phyloP scores from a whole-genome alignment of 371 early-diverging fungal genomes.

The Mucor racemosus region DNA sequence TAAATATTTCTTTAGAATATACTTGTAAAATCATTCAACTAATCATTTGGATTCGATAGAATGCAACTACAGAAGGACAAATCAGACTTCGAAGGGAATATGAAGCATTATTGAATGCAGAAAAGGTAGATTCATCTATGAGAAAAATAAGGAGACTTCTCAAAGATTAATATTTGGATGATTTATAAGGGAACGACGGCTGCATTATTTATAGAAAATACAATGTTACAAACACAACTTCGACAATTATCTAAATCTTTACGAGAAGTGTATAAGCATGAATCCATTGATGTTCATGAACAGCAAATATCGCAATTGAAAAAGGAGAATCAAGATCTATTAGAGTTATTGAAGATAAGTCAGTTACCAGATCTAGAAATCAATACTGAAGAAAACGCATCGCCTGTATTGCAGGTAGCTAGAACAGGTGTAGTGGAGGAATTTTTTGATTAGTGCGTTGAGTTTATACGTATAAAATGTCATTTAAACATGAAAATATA shows the following conservation, averaged over 20 bases:
- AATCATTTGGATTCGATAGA: slow-evolving; percentile 22
- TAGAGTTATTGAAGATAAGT: slow-evolving; percentile 30
- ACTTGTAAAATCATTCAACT: background rate
- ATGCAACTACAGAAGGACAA: slow-evolving; percentile 40
- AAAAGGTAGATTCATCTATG: slow-evolving; percentile 33
- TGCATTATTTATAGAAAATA: slow-evolving; percentile 47
- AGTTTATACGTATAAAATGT: too few relatives aligned
- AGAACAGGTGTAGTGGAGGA: slow-evolving; percentile 23
- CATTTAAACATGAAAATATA: too few relatives aligned
- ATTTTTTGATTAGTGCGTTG: slow-evolving; percentile 13
- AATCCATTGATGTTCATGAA: slow-evolving; percentile 23
- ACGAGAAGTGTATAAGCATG: slow-evolving; percentile 27
- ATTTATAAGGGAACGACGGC: slow-evolving; percentile 40
- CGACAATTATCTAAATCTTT: slow-evolving; percentile 30
- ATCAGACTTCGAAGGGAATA: slow-evolving; percentile 41
- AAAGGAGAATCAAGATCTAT: slow-evolving; percentile 37
- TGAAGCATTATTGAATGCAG: slow-evolving; percentile 50
- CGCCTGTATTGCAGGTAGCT: slow-evolving; percentile 18
- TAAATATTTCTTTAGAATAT: slow-evolving; percentile 7
- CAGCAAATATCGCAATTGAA: slow-evolving; percentile 32
- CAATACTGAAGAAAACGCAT: background rate
- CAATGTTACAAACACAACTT: slow-evolving; percentile 40
- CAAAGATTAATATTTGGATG: background rate
- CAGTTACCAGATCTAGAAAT: background rate
- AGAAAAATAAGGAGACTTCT: background rate